Conservation (phyloP, 495 filamentous ascomycete genomes). For the Bryoglossum gracile region DNA sequence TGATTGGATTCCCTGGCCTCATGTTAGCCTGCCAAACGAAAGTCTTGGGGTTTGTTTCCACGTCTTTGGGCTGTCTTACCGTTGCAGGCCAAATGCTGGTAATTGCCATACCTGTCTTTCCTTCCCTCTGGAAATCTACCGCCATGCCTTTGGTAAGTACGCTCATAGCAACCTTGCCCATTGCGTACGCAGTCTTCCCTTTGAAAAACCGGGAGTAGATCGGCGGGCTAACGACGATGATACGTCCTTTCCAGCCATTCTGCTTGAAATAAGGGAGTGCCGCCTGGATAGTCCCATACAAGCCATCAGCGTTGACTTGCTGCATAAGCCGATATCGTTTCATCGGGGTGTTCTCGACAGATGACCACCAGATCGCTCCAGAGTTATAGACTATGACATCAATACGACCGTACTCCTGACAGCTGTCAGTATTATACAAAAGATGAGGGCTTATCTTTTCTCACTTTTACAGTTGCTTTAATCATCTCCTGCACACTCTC, state of each 20-base stretch:
- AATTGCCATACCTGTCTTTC: constrained; percentile 60
- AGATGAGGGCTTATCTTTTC: too few relatives aligned
- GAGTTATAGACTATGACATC: constrained; percentile 78
- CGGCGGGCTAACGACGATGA: constrained; percentile 77
- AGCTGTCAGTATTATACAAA: too few relatives aligned
- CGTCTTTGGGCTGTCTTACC: too few relatives aligned
- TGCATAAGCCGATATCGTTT: constrained; percentile 82
- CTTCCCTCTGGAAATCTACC: constrained; percentile 72
- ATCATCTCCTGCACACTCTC: constrained; percentile 57
- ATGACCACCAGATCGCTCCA: constrained; percentile 82
- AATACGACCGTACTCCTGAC: constrained; percentile 48
- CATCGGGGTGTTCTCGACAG: constrained; percentile 64
- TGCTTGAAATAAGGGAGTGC: constrained; percentile 52
- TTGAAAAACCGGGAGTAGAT: constrained; percentile 81
- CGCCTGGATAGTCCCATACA: constrained; percentile 62
- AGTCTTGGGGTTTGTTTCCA: too few relatives aligned
- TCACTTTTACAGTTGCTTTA: constrained; percentile 48
- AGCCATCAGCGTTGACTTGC: constrained; percentile 67
- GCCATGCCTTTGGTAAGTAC: constrained; percentile 73
- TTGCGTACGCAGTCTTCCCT: constrained; percentile 85
- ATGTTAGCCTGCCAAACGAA: too few relatives aligned
- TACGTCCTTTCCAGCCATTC: constrained; percentile 49
- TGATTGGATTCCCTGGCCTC: too few relatives aligned
- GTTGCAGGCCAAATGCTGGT: constrained; percentile 77
- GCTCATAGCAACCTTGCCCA: constrained; percentile 82